Evolutionary conservation across 495 filamentous ascomycete genomes (phyloP).

Genomic region (Aspergillus baeticus): DNA sequence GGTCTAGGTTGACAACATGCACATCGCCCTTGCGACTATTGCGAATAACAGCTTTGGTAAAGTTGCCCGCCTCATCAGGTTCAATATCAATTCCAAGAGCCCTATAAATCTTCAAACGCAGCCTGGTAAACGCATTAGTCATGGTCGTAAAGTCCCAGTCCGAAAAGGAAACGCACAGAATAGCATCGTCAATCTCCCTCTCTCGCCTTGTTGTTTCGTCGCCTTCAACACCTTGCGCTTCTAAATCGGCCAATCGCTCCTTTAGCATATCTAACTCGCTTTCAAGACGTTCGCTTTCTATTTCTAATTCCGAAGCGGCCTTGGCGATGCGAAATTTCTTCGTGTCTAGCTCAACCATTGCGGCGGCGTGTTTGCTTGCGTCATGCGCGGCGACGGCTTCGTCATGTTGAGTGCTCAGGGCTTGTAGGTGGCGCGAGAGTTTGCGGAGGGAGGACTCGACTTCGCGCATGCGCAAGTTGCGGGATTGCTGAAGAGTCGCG

Average conservation of each 20-base stretch:
- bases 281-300: constrained; percentile 84
- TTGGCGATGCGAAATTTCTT: constrained; percentile 96
- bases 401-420: constrained; percentile 64
- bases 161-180: constrained; percentile 37
- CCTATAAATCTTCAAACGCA: constrained; percentile 89
- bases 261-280: constrained; percentile 76
- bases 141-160: background rate
- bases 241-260: constrained; percentile 73
- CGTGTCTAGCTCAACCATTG: constrained; percentile 82
- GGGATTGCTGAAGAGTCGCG: constrained; percentile 71
- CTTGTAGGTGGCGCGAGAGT: constrained; percentile 69
- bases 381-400: constrained; percentile 71
- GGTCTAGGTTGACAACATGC: constrained; percentile 90
- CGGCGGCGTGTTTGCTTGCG: constrained; percentile 70
- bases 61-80: constrained; percentile 76
- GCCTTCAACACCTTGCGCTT: constrained; percentile 73
- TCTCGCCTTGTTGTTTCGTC: constrained; percentile 53
- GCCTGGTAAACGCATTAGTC: constrained; percentile 37
- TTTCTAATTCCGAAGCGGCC: constrained; percentile 80
- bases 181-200: constrained; percentile 62
- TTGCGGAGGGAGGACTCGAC: constrained; percentile 69
- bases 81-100: constrained; percentile 89
- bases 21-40: constrained; percentile 88
- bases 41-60: constrained; percentile 80
- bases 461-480: constrained; percentile 70